A percentile compares a stretch with the other conserved stretches of the same genome.
Conservation (phyloP, 192 early-diverging fungal genomes). For the Coemansia sp. region DNA sequence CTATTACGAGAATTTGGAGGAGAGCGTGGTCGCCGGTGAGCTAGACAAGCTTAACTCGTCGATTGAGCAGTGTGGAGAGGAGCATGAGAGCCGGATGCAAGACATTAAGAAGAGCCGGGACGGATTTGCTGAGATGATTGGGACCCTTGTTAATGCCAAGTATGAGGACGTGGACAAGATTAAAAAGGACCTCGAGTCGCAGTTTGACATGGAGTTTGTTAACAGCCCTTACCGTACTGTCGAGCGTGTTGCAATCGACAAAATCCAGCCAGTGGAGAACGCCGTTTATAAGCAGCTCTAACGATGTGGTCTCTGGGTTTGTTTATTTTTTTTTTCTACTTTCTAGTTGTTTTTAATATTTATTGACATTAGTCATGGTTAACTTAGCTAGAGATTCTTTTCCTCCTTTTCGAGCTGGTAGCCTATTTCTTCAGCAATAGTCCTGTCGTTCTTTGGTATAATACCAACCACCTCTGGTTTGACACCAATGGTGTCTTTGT, state of each 20-base stretch:
- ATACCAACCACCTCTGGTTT: neutral
- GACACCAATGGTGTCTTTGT: neutral
- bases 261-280: slow-evolving; percentile 29
- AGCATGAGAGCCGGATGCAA: slow-evolving; percentile 20
- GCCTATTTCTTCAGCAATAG: neutral
- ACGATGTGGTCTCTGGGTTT: neutral
- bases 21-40: neutral
- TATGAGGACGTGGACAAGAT: slow-evolving; percentile 24
- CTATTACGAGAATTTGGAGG: slow-evolving; percentile 35
- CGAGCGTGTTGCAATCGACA: slow-evolving; percentile 32
- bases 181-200: slow-evolving; percentile 18
- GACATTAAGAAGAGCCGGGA: slow-evolving; percentile 16
- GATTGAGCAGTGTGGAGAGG: slow-evolving; percentile 25
- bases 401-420: neutral
- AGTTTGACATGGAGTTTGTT: slow-evolving; percentile 52
- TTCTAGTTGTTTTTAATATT: neutral
- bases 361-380: neutral
- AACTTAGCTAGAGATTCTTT: neutral
- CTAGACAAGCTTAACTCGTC: slow-evolving; percentile 14
- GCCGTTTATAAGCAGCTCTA: slow-evolving; percentile 53
- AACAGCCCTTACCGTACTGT: slow-evolving; percentile 41
- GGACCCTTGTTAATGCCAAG: slow-evolving; percentile 18
- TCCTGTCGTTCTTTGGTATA: neutral
- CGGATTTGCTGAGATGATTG: slow-evolving; percentile 35
- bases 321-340: neutral